phyloP scores from a whole-genome alignment of 164 flowering plant species.

The Aristolochia californica region DNA sequence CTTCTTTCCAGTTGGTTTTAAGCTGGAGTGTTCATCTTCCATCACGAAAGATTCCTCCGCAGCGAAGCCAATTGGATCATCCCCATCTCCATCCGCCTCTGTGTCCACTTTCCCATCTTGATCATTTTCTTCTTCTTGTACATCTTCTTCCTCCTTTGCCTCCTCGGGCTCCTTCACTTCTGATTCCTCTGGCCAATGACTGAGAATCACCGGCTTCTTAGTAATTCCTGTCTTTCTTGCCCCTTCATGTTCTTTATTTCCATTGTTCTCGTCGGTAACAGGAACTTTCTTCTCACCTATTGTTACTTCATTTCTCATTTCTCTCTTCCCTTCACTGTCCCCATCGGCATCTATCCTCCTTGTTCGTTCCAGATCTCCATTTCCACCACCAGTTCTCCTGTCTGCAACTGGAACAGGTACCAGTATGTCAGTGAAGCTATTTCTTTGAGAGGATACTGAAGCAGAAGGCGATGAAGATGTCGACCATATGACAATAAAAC shows the following conservation, averaged over 20 bases:
- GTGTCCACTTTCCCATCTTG: conserved; percentile 16
- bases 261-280: conserved; percentile 10
- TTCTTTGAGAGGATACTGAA: conserved; percentile 51
- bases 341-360: conserved; percentile 11
- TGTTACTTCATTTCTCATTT: not conserved
- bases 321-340: conserved; percentile 22
- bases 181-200: conserved; percentile 17
- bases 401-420: conserved; percentile 30
- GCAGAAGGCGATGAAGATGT: conserved; percentile 47
- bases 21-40: conserved; percentile 22
- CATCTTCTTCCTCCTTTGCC: conserved; percentile 24
- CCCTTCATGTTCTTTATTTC: conserved; percentile 15
- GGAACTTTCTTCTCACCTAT: conserved; percentile 13
- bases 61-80: conserved; percentile 1
- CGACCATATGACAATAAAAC: conserved; percentile 67
- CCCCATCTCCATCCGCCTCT: conserved; percentile 32
- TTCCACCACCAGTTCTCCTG: conserved; percentile 1
- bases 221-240: conserved; percentile 9
- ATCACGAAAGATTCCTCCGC: conserved; percentile 21
- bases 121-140: conserved; percentile 26
- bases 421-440: conserved; percentile 57
- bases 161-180: conserved; percentile 23
- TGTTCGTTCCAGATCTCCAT: conserved; percentile 9
- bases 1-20: conserved; percentile 21
- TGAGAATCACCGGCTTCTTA: conserved; percentile 11